phyloP scores from a whole-genome alignment of 192 early-diverging fungal species.

The Gonapodya sp. region DNA sequence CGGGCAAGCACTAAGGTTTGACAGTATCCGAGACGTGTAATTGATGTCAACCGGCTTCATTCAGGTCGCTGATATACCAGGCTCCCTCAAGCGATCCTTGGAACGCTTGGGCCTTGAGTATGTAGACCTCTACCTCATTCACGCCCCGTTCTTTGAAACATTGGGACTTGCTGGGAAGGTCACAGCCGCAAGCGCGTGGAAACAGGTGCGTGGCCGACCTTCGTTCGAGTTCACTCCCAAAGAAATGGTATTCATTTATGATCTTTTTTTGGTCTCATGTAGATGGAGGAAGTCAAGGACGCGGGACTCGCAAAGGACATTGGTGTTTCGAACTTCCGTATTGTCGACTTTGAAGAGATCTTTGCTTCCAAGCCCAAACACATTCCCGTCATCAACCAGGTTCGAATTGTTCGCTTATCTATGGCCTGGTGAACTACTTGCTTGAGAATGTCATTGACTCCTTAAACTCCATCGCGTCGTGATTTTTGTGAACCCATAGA shows the following conservation, averaged over 20 bases:
- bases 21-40: not conserved
- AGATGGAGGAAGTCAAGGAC: conserved; percentile 8
- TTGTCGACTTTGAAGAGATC: not conserved
- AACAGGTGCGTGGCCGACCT: no score
- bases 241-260: no score
- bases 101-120: not conserved
- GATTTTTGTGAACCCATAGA: conserved; percentile 3
- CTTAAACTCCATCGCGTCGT: no score
- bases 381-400: not conserved
- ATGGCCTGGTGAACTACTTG: no score
- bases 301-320: not conserved
- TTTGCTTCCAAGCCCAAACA: not conserved
- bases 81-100: not conserved
- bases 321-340: not conserved
- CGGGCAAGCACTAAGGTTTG: not conserved
- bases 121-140: conserved; percentile 13
- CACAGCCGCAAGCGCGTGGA: not conserved
- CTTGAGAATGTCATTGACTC: no score
- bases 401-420: no score
- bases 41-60: not conserved
- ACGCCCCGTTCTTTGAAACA: conserved; percentile 8
- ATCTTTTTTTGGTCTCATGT: not conserved
- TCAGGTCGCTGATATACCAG: conserved; percentile 1
- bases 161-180: not conserved
- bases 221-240: no score